Base-by-base conservation (phyloP, 176 grass and related monocot species). In the Eragrostis nindensis region DNA sequence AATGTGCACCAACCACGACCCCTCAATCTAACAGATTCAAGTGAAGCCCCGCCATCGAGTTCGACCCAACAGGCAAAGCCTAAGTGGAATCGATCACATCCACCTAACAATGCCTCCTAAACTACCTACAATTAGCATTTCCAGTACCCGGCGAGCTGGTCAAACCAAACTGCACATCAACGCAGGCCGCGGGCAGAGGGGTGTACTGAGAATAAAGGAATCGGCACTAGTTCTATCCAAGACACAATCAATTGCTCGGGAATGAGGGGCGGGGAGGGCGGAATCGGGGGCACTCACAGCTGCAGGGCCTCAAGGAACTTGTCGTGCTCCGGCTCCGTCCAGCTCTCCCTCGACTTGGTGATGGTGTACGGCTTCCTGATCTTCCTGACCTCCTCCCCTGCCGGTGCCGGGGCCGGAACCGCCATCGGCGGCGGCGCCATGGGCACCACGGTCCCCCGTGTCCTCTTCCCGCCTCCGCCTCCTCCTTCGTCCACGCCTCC, bases 241-340 rank as follows among this genome's bases (percentile, higher is more conserved):
- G 19, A 4, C 22, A 0, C 12, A 19, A 9, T 13, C 12, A 63
- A 29, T 25, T 2, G 7, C 8, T n/a, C 12, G 29, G 3, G 19
- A 64, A 41, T 48, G 45, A 40, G 6, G 5, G 26, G 15, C 9
- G 9, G 17, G 71, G 40, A 22, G 10, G 4, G 47, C 12, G 26
- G 70, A 36, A 26, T 17, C 8, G 64, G 29, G 29, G 69, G 11
- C 43, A 82, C 86, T 80, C 76, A 94, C 92, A 94, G 81, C 84
- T 94, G 92, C 66, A 94, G 83, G 0, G 92, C 92, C 83, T 94
- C 92, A 70, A 94, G 89, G 80, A 94, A 94, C 70, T 87, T 94
- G 52, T 94, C 92, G 86, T 94, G 92, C 92, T 94, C 89, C 5
- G 87, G 62, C 67, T 94, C 86, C 62, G 92, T 83, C 92, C 92